These are phyloP conservation scores for Thozetella sp. DNA, from an alignment of 495 filamentous ascomycete species.

Conservation along the genomic window DNA sequence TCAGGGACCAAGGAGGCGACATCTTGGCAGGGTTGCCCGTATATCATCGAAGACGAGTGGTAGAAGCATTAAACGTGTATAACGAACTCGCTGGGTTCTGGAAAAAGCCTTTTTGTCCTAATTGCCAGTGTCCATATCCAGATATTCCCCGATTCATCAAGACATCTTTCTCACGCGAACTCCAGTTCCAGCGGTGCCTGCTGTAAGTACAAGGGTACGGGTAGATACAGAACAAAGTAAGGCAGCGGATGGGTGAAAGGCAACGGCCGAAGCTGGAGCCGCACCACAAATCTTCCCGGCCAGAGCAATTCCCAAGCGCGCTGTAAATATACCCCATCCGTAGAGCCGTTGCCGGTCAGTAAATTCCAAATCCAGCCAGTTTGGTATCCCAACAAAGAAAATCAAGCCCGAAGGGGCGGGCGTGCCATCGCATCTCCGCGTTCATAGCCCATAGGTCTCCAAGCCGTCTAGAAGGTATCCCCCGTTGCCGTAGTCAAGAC, in stretches of 20 bases:
- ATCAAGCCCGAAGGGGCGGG: neutral
- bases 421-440: neutral
- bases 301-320: conserved; percentile 2
- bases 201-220: neutral
- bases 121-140: neutral
- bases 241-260: neutral
- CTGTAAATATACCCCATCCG: neutral
- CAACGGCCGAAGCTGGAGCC: neutral
- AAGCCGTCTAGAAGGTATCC: conserved; percentile 9
- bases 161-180: neutral
- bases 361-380: conserved; percentile 9
- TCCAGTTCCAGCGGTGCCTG: neutral
- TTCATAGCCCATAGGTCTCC: neutral
- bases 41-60: too few relatives aligned
- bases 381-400: neutral
- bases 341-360: neutral
- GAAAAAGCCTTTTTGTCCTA: neutral
- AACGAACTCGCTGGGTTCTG: too few relatives aligned
- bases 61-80: too few relatives aligned
- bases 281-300: neutral
- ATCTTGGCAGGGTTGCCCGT: too few relatives aligned
- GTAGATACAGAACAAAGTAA: conserved; percentile 1
- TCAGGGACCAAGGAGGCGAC: too few relatives aligned
- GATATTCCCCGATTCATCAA: neutral
- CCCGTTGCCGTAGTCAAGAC: conserved; percentile 29